phyloP scores from a whole-genome alignment of 2,329 filamentous ascomycete genomes.

The Aspergillus eucalypticola region DNA sequence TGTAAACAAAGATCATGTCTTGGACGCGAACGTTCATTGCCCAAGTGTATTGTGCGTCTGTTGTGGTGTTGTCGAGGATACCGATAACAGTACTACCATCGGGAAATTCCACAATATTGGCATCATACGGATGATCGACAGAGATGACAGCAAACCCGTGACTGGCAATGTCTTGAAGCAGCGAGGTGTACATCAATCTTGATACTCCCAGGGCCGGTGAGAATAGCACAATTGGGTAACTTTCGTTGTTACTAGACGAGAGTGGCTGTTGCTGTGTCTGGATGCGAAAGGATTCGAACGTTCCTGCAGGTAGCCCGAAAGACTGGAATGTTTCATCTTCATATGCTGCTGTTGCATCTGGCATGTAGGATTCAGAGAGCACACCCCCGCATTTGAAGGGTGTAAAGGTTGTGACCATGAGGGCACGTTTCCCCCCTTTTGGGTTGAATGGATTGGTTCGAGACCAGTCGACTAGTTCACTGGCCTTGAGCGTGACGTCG shows the following conservation, averaged over 20 bases:
- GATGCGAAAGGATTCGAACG: conserved; percentile 28
- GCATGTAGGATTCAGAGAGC: conserved; percentile 27
- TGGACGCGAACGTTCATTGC: conserved; percentile 13
- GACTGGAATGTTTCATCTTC: conserved; percentile 19
- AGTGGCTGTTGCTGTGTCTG: conserved; percentile 18
- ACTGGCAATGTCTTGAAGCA: conserved; percentile 36
- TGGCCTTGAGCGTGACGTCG: background rate
- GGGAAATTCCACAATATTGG: conserved; percentile 35
- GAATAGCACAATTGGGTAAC: conserved; percentile 35
- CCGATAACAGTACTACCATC: conserved; percentile 22
- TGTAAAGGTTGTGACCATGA: conserved; percentile 34
- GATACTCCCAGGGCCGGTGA: conserved; percentile 32
- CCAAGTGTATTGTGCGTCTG: conserved; percentile 8
- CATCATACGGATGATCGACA: conserved; percentile 41
- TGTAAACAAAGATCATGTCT: conserved; percentile 21
- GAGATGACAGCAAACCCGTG: conserved; percentile 37
- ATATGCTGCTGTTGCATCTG: conserved; percentile 30
- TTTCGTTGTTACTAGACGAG: background rate
- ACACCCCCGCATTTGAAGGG: conserved; percentile 19
- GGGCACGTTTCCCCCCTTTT: conserved; percentile 16
- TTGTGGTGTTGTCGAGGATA: conserved; percentile 15
- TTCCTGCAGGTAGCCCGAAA: conserved; percentile 27
- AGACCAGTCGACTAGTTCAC: conserved; percentile 19
- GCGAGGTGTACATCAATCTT: conserved; percentile 32
- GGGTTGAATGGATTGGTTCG: conserved; percentile 31